Base-by-base conservation (phyloP, 192 early-diverging fungal genomes). In the Backusella mclennaniae region DNA sequence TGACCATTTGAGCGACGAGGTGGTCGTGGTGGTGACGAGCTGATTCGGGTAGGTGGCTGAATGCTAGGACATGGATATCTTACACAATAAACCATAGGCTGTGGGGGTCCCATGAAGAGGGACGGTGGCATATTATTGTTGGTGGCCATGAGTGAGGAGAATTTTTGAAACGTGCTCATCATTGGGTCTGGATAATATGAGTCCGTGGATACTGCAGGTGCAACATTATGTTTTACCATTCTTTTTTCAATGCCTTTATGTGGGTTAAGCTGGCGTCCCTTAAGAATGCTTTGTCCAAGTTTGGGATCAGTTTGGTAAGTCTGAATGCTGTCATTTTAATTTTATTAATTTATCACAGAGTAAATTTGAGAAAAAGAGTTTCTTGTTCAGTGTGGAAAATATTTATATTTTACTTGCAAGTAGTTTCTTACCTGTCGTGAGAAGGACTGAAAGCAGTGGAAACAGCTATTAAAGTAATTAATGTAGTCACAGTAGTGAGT, bases 201-300 rank as follows among this genome's bases (percentile, higher is more conserved):
- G 9, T 63, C 56, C 0, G 56, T 63, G 26, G 56, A 63, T 29
- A 63, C 56, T 63, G 21, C 56, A 63, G 56, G 56, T 63, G 26
- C 21, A 63, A 29, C 26, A 26, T 59, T 63, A 35, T 41, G n/a
- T 7, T 69, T 21, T 21, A 36, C 67, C 67, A 68, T 33, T 68
- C 31, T 69, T 69, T 69, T 69, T 69, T 21, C 36, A 5, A 69
- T 41, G 17, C 68, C 21, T 39, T 35, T 69, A 63, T 63, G 23
- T 11, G 56, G 56, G 56, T 63, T 29, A 63, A 63, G 23, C 2
- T 63, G 56, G 26, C 56, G 56, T 26, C 56, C 56, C 23, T 63
- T 63, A 23, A 63, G 56, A 63, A 29, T 63, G 23, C 26, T 63
- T 63, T 63, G 56, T 23, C 26, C 12, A 31, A 63, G 23, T 29